Evolutionary conservation across 352 stramenopile species (phyloP), one percentile per base, ranked within the genome.

Genomic region (Phytophthora citrophthora): DNA sequence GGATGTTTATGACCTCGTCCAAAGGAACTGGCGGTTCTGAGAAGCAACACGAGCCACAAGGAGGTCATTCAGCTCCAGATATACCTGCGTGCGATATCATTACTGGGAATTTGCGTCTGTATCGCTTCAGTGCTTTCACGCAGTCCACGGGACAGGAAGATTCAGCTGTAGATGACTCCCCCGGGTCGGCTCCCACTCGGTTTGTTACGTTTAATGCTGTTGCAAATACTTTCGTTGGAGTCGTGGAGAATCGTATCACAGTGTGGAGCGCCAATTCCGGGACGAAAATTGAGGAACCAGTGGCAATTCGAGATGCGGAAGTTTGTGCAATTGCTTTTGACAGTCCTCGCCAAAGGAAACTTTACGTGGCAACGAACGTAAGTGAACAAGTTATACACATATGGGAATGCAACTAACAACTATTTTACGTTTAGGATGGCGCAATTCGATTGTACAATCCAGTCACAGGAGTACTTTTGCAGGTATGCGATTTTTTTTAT

Each of bases 191-290:
- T 0, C 81, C 79, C 24, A 75, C 76, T 4, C 67, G 69, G 1
- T 68, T 75, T 34, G 76, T 92, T 2, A 53, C 82, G 3, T 92
- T 83, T 69, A 90, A 88, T 53, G 46, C 70, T 6, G 68, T 90
- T 5, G 61, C 81, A n/a, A 87, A 88, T 36, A 78, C 70, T 10
- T 89, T 90, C 26, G 75, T 89, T 4, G 83, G 81, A 2, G 74
- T 74, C 0, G 73, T 90, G 0, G 83, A 81, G 34, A 82, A 81
- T 39, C 58, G 67, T 8, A 82, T 92, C 54, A 89, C 80, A 0
- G 77, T 92, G 32, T 92, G 83, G 83, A 88, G 68, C 54, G 83
- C 64, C 8, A 89, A 90, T 61, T 88, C 79, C 12, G 83, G 83
- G 0, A 60, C 46, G 3, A 88, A 88, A 60, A 70, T 86, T 16